A percentile compares a stretch with the other conserved stretches of the same genome.
Evolutionary conservation across 2,329 filamentous ascomycete genomes (phyloP).

Genomic region (Acrocalymma vagum): DNA sequence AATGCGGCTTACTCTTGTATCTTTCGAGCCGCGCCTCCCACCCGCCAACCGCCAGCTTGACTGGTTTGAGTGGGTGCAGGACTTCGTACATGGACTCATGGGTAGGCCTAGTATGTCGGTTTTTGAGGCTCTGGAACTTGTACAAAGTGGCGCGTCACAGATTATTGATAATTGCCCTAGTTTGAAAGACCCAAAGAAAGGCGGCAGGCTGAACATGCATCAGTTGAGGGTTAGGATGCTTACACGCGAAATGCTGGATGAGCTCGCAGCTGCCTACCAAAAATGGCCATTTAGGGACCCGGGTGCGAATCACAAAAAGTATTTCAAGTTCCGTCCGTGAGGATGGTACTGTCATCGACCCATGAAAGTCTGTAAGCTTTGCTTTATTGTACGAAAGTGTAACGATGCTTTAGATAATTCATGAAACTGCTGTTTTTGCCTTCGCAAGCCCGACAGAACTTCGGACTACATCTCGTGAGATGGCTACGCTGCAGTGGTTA

Average conservation of each 20-base stretch:
- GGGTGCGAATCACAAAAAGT: slow-evolving; percentile 29
- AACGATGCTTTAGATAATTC: background rate
- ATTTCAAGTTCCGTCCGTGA: slow-evolving; percentile 34
- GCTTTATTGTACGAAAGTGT: background rate
- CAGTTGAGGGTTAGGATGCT: slow-evolving; percentile 39
- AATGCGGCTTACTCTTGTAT: slow-evolving; percentile 66
- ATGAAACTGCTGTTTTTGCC: too few species aligned
- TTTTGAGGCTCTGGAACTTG: slow-evolving; percentile 29
- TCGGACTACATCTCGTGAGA: too few species aligned
- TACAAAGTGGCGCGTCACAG: slow-evolving; percentile 37
- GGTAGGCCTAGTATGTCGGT: slow-evolving; percentile 11
- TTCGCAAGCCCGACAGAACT: too few species aligned
- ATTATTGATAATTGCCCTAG: slow-evolving; percentile 35
- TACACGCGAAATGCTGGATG: slow-evolving; percentile 42
- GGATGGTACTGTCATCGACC: too few species aligned
- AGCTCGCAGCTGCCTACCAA: slow-evolving; percentile 37
- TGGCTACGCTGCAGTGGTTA: too few species aligned
- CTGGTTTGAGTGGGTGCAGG: slow-evolving; percentile 34
- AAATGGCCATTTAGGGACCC: slow-evolving; percentile 45
- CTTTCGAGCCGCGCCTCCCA: slow-evolving; percentile 67
- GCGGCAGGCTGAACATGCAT: slow-evolving; percentile 40
- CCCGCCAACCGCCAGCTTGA: slow-evolving; percentile 17
- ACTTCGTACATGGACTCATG: slow-evolving; percentile 34
- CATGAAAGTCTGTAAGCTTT: too few species aligned
- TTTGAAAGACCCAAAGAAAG: slow-evolving; percentile 38